Evolutionary conservation across 2,329 filamentous ascomycete species (phyloP), one percentile per base, ranked within the genome.

Genomic region (Diplocarpon rosae): DNA sequence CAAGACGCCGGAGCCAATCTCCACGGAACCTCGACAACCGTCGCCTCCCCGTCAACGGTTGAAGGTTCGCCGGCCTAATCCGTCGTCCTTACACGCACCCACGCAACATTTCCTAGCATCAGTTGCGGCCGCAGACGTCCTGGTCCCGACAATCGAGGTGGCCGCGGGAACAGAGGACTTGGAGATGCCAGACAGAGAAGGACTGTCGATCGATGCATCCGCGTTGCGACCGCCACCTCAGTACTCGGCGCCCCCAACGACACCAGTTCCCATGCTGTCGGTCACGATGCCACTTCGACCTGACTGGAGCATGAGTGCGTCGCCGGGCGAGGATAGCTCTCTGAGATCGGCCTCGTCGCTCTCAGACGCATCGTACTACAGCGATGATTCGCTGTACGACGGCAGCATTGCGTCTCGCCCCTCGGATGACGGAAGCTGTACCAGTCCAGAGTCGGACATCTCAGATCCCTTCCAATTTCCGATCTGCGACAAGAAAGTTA

Each of bases 81-180:
- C 52, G 24, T 57, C 55, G 15, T 56, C 37, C 31, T 46, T 58
- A 62, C 69, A 55, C 47, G 76, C 76, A 31, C 76, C 78, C 1
- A 81, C 78, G 1, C 69, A 78, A 56, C 75, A 81, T 40, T 82
- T 82, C 56, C 69, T 82, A n/a, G 77, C 76, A 2, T 80, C 76
- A 3, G 78, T 82, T 46, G 77, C 75, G 36, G 76, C 76, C 14
- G 78, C 76, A 48, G 78, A 82, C 57, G 66, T 79, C 3, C 75
- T 77, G 17, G 72, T 82, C 41, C 78, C 76, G 12, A 80, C 76
- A 59, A 79, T 82, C 45, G 78, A 82, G 60, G 67, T 73, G 49
- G 70, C 74, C 40, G 66, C 69, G 33, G 51, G 59, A 46, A 24
- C 37, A 13, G 52, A 51, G 37, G 58, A 60, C 47, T 43, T 37